phyloP scores from a whole-genome alignment of 331 rosid genomes.

The Rosa hybrid region DNA sequence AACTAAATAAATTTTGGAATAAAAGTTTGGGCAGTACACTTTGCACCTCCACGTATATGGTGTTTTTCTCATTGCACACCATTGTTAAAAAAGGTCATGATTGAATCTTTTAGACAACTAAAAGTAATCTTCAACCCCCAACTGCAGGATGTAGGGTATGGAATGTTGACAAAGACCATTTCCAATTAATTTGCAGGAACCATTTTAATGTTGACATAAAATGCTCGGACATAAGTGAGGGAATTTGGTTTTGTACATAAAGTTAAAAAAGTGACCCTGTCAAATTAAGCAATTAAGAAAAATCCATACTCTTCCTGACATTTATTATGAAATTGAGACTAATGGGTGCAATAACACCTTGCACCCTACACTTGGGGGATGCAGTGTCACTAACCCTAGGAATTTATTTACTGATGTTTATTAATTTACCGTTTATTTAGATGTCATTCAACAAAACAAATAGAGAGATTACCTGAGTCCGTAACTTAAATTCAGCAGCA shows the following conservation, averaged over 20 bases:
- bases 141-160: neutral
- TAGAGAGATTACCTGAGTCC: slow-evolving; percentile 73
- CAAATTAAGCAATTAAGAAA: neutral
- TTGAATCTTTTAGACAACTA: neutral
- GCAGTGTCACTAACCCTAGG: neutral
- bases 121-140: neutral
- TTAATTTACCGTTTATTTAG: neutral
- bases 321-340: neutral
- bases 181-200: neutral
- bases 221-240: neutral
- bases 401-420: neutral
- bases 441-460: slow-evolving; percentile 14
- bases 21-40: neutral
- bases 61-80: neutral
- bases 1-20: neutral
- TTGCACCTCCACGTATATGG: neutral
- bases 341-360: neutral
- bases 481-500: slow-evolving; percentile 85
- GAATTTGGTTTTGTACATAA: neutral
- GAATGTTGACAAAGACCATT: neutral
- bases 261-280: neutral
- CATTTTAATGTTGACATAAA: neutral
- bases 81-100: neutral
- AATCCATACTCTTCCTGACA: neutral
- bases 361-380: neutral